Percentiles rank a stretch among this genome's conserved stretches.
Conservation (phyloP, 2,329 filamentous ascomycete species). For the Pseudocercospora crystallina region DNA sequence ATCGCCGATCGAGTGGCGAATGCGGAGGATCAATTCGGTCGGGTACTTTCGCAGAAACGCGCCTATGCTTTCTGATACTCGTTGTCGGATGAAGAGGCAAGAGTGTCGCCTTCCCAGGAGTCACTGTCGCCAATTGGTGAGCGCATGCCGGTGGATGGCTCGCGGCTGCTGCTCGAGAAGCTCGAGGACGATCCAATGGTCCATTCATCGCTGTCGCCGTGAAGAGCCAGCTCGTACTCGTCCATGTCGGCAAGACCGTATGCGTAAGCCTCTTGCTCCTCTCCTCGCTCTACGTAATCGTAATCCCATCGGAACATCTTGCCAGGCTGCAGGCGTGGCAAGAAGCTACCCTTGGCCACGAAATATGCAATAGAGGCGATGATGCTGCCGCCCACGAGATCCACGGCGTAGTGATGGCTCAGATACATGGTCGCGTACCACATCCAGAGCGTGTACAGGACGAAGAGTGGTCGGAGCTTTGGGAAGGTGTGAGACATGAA, state of each 20-base stretch:
- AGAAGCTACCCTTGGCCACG: conserved; percentile 73
- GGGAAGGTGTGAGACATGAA: conserved; percentile 95
- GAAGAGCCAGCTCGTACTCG: conserved; percentile 51
- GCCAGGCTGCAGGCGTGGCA: conserved; percentile 78
- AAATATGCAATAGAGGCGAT: conserved; percentile 67
- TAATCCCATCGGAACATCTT: conserved; percentile 94
- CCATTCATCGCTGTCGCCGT: conserved; percentile 79
- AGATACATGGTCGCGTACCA: conserved; percentile 99
- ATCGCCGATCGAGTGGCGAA: conserved; percentile 13
- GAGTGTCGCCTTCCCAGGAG: conserved; percentile 58
- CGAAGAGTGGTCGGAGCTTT: conserved; percentile 73
- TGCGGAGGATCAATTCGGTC: conserved; percentile 8
- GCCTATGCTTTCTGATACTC: conserved; percentile 29
- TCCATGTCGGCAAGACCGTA: conserved; percentile 57
- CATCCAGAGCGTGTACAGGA: conserved; percentile 85
- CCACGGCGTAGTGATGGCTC: conserved; percentile 94
- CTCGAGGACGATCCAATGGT: conserved; percentile 81
- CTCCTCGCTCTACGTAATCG: conserved; percentile 85
- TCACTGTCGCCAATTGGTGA: conserved; percentile 58
- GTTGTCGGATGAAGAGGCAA: conserved; percentile 39
- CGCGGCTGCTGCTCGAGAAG: conserved; percentile 65
- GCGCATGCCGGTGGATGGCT: conserved; percentile 51
- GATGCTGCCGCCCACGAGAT: conserved; percentile 82
- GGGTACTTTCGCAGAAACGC: background rate
- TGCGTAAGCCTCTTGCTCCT: conserved; percentile 52